Evolutionary conservation across 306 rosid genomes (phyloP), one percentile per base, ranked within the genome.

Genomic region (Casuarina equisetifolia): DNA sequence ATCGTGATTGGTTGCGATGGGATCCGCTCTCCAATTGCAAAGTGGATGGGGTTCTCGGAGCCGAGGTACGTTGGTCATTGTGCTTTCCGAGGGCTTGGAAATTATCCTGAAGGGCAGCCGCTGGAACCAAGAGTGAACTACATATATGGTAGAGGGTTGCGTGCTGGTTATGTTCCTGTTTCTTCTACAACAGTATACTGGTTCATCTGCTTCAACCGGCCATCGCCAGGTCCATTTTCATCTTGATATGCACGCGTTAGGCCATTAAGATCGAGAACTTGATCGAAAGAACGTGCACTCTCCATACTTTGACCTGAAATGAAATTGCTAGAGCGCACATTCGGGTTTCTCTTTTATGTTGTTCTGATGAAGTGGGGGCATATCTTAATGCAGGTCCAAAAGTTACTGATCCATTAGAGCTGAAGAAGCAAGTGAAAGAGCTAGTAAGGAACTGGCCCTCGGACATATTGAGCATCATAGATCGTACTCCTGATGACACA

Each of bases 1-100:
- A 88, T 92, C 63, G 94, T 94, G 19, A 88, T 94, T 46, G 98
- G 98, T 13, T 92, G 98, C 5, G 97, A 94, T 44, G 98, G 98
- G 72, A 82, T 90, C 69, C 82, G 97, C 69, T 94, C 98, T 58
- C 89, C 93, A 44, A 86, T 91, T 67, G 97, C 97, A 13, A 92
- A 81, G 42, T 90, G 95, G 97, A 90, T 94, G 97, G 98, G 97
- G 15, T 92, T 94, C 75, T 13, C 92, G 1, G 91, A 88, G 77
- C 88, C 97, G 0, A 92, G 76, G 72, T 92, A 82, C 19, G 87
- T 51, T n/a, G 97, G 98, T 38, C 88, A 94, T 68, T 88, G 95
- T 70, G 91, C 92, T 46, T 84, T 85, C 77, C 93, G 98, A 59
- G 97, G 97, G 44, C 97, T 90, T 73, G 97, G 90, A 1, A 69